Base-by-base conservation (phyloP, 2,329 filamentous ascomycete genomes). In the Neofusicoccum parvum region DNA sequence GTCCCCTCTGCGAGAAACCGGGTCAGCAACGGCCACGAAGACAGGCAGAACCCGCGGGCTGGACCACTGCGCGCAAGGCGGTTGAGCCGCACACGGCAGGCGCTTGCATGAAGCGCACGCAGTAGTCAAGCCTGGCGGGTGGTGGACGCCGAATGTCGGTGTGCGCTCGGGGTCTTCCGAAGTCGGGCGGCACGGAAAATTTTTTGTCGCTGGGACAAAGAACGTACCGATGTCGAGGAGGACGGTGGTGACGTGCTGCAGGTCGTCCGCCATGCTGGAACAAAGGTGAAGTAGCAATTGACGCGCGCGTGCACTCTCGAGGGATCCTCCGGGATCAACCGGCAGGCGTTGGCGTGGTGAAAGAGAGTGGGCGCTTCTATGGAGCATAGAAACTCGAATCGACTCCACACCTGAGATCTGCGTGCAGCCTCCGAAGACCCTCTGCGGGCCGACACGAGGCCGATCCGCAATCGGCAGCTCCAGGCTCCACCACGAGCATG, bases 1-100 rank as follows among this genome's bases (percentile, higher is more conserved):
- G 91, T 94, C 68, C 91, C 91, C 84, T 94, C 91, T 94, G 70
- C 65, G 68, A 15, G 34, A 17, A 62, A 20, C 62, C 53, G 46
- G 58, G 41, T 58, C 49, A 62, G 67, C 67, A 66, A 66, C 66
- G 64, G 69, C 69, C 69, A 70, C 65, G 37, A 60, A 50, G 58
- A 49, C 58, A 23, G 48, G 37, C 41, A 62, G 37, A 37, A 50
- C 20, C 41, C 27, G 37, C 58, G 27, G 46, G 45, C 17, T 39
- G 45, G 58, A 53, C n/a, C 27, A 48, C 43, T 46, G 48, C 56
- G 41, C 43, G 45, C 63, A 51, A 20, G 45, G 63, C 53, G 53
- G 43, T 51, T 59, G 63, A 59, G 53, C 63, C 56, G 63, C 63
- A 64, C 39, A 39, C 62, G 62, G 62, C 50, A 49, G 37, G 46